A percentile compares a stretch with the other conserved stretches of the same genome.
These are phyloP conservation scores for Trichaptum fuscoviolaceum DNA, from an alignment of 768 basidiomycete genomes.

Conservation along the genomic window DNA sequence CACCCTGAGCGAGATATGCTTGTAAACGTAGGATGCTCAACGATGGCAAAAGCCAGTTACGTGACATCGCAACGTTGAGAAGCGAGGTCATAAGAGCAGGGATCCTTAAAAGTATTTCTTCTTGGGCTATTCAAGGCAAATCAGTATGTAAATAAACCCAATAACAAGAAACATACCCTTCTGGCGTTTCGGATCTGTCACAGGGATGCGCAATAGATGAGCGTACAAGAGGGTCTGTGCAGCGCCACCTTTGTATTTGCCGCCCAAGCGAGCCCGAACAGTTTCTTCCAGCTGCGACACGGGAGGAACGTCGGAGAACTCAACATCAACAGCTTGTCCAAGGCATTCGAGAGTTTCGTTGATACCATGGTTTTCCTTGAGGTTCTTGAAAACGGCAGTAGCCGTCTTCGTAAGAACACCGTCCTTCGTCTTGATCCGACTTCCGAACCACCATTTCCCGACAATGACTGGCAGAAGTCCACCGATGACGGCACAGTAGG, in stretches of 20 bases:
- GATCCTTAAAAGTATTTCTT: constrained; percentile 59
- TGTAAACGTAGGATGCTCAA: constrained; percentile 78
- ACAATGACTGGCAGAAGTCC: constrained; percentile 82
- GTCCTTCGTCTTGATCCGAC: constrained; percentile 85
- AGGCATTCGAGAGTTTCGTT: constrained; percentile 69
- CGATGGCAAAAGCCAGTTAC: constrained; percentile 84
- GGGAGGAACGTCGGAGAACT: constrained; percentile 29
- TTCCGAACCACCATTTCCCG: constrained; percentile 97
- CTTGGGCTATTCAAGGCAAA: constrained; percentile 55
- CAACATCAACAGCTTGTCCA: constrained; percentile 59
- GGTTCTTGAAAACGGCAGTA: constrained; percentile 77
- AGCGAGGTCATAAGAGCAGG: constrained; percentile 75
- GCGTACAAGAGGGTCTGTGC: constrained; percentile 78
- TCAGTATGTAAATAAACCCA: constrained; percentile 2
- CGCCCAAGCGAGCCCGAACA: constrained; percentile 50
- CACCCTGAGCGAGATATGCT: constrained; percentile 78
- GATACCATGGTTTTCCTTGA: constrained; percentile 76
- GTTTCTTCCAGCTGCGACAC: constrained; percentile 16
- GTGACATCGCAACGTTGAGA: constrained; percentile 74
- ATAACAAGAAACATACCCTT: constrained; percentile 46
- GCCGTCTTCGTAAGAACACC: constrained; percentile 80
- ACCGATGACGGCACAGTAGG: constrained; percentile 87
- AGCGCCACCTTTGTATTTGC: constrained; percentile 39
- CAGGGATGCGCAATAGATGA: constrained; percentile 68
- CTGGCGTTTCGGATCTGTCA: constrained; percentile 47